A percentile compares a stretch with the other conserved stretches of the same genome.
Conservation (phyloP, 257 asterid species). For the Nicotiana tabacum region DNA sequence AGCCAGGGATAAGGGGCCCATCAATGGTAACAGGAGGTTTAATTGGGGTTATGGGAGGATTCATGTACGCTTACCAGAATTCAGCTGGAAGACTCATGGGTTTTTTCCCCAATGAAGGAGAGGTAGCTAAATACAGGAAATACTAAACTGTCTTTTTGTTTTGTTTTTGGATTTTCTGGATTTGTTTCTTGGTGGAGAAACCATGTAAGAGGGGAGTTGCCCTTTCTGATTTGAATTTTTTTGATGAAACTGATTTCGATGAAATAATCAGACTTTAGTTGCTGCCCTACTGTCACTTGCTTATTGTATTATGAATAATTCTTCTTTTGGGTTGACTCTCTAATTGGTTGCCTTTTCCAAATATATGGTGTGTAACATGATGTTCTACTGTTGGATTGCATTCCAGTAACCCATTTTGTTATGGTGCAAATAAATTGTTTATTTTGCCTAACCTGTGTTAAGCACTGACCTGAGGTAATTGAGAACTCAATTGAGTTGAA, state of each 20-base stretch:
- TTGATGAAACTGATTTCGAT: background rate
- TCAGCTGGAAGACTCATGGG: constrained; percentile 98
- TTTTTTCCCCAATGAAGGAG: constrained; percentile 93
- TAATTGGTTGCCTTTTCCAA: background rate
- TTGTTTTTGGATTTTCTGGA: background rate
- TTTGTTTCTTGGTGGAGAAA: background rate
- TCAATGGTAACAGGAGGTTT: constrained; percentile 97
- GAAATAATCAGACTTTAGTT: background rate
- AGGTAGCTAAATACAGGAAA: constrained; percentile 86
- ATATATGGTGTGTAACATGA: background rate
- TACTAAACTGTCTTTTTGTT: background rate
- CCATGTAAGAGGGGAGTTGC: background rate
- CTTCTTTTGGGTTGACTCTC: background rate
- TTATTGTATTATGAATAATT: background rate
- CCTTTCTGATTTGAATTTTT: background rate
- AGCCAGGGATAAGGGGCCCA: constrained; percentile 92
- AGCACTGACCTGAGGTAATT: background rate
- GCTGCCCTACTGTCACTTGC: background rate
- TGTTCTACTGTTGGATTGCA: background rate
- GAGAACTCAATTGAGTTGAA: background rate
- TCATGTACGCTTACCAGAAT: constrained; percentile 94
- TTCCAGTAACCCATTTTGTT: background rate
- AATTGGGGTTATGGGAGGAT: constrained; percentile 87
- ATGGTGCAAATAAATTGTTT: background rate
- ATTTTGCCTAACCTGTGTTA: background rate